These are phyloP conservation scores for Rhodosporidiobolus odoratus DNA, from an alignment of 768 basidiomycete species.

Conservation along the genomic window DNA sequence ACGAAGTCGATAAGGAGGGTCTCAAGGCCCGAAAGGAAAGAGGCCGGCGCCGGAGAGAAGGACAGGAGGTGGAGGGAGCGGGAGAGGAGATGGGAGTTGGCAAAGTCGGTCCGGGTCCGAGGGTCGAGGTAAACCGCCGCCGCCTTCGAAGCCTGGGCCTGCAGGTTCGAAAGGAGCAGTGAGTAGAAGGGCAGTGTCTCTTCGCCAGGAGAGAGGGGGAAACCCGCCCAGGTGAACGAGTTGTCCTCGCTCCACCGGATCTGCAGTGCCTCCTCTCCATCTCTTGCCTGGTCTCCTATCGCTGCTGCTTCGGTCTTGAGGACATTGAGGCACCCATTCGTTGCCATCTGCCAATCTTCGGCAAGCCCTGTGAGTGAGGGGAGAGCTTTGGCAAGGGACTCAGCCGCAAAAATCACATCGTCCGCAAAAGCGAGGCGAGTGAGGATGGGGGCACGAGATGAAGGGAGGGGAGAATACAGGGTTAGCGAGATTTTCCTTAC, in stretches of 20 bases:
- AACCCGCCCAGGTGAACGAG: slow-evolving; percentile 1
- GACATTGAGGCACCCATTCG: slow-evolving; percentile 6
- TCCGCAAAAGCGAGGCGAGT: slow-evolving; percentile 12
- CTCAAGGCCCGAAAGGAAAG: not conserved
- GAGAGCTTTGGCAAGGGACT: not conserved
- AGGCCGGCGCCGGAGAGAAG: not conserved
- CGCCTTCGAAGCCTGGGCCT: too few relatives aligned
- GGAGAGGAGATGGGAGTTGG: not conserved
- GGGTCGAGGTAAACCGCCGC: not conserved
- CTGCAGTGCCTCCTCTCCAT: not conserved
- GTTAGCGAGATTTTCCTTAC: not conserved
- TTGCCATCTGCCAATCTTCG: not conserved
- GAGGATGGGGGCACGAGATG: not conserved
- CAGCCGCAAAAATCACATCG: not conserved
- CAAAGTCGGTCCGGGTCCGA: not conserved
- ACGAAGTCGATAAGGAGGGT: not conserved
- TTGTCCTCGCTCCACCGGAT: not conserved
- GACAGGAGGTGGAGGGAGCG: not conserved
- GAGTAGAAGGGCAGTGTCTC: not conserved
- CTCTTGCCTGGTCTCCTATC: not conserved
- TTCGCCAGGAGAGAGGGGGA: not conserved
- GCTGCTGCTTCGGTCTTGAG: not conserved
- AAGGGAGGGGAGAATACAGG: not conserved
- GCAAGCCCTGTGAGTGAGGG: not conserved
- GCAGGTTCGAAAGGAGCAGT: not conserved